phyloP scores from a whole-genome alignment of 2,329 filamentous ascomycete species.

The Fusarium udum region DNA sequence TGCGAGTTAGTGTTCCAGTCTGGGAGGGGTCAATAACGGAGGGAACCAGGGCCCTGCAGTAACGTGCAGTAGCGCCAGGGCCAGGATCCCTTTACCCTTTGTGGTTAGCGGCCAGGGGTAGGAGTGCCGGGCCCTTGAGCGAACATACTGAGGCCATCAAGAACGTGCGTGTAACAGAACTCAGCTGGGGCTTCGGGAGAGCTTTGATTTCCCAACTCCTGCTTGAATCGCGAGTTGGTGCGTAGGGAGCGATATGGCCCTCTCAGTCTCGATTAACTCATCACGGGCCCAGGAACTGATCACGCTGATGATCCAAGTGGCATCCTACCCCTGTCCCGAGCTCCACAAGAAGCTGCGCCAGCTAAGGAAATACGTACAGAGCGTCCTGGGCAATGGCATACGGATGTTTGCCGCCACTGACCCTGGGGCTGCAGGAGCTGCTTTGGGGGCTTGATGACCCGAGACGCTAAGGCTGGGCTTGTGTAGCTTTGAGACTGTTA shows the following conservation, averaged over 20 bases:
- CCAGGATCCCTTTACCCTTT: constrained; percentile 16
- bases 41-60: constrained; percentile 24
- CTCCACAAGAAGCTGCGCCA: constrained; percentile 18
- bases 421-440: constrained; percentile 13
- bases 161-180: constrained; percentile 22
- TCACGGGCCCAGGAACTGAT: constrained; percentile 2
- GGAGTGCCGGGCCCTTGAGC: constrained; percentile 6
- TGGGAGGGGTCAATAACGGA: constrained; percentile 23
- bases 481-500: constrained; percentile 3
- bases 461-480: constrained; percentile 29
- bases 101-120: constrained; percentile 30
- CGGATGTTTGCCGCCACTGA: constrained; percentile 34
- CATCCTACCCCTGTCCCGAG: constrained; percentile 13
- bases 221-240: constrained; percentile 1
- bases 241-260: background rate
- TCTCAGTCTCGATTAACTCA: background rate
- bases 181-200: constrained; percentile 10
- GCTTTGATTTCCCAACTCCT: background rate
- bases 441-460: constrained; percentile 20
- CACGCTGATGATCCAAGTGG: background rate
- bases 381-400: background rate
- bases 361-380: background rate
- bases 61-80: constrained; percentile 24
- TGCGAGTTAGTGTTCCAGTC: constrained; percentile 29
- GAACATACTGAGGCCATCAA: constrained; percentile 4